Evolutionary conservation across 495 filamentous ascomycete species (phyloP).

Genomic region (Xylaria nigripes): DNA sequence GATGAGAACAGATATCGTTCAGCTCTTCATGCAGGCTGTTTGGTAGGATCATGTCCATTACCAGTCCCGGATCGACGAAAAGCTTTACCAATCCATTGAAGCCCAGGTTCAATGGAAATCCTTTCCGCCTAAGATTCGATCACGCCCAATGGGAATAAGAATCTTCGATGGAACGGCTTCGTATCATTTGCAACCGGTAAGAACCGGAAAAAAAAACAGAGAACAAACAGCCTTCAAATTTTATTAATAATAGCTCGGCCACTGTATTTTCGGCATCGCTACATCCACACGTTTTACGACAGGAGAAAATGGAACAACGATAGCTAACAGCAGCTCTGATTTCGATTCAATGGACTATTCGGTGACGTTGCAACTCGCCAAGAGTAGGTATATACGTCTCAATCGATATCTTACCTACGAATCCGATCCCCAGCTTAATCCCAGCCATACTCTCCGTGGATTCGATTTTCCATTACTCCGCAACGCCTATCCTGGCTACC

Average conservation of each 20-base stretch:
- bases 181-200: background rate
- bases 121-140: background rate
- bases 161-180: background rate
- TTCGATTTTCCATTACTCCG: background rate
- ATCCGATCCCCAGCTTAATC: constrained; percentile 9
- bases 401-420: background rate
- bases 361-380: background rate
- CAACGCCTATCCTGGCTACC: background rate
- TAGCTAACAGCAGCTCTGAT: background rate
- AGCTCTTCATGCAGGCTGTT: background rate
- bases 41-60: background rate
- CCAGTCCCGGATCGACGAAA: background rate
- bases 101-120: background rate
- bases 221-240: background rate
- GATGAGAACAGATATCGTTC: background rate
- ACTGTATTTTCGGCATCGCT: background rate
- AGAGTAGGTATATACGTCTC: background rate
- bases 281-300: background rate
- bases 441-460: background rate
- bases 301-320: background rate
- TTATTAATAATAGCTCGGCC: background rate
- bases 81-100: background rate
- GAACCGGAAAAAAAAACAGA: background rate
- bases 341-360: background rate
- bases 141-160: background rate